phyloP scores from a whole-genome alignment of 768 basidiomycete species.

The Tylopilus rubrobrunneus region DNA sequence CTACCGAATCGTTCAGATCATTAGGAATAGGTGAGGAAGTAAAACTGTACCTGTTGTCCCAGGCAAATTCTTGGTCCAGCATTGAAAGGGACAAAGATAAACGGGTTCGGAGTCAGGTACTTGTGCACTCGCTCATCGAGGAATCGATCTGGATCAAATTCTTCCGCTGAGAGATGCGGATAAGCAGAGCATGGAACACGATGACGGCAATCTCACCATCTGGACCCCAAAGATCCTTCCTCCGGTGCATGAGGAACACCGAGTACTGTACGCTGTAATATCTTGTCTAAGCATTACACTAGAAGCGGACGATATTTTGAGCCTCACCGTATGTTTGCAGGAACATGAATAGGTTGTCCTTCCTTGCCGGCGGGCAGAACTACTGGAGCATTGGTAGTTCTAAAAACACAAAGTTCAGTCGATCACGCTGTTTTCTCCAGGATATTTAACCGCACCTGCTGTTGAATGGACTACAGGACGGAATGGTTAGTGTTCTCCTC shows the following conservation, averaged over 20 bases:
- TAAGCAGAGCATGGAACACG: not conserved
- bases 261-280: slow-evolving; percentile 40
- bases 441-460: slow-evolving; percentile 6
- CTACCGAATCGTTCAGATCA: slow-evolving; percentile 23
- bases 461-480: slow-evolving; percentile 23
- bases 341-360: slow-evolving; percentile 31
- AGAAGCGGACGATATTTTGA: not conserved
- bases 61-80: slow-evolving; percentile 38
- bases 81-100: slow-evolving; percentile 44
- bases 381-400: slow-evolving; percentile 20
- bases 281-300: not conserved
- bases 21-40: no score
- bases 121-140: slow-evolving; percentile 56
- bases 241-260: slow-evolving; percentile 55
- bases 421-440: not conserved
- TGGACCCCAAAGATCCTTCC: slow-evolving; percentile 63
- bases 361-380: slow-evolving; percentile 27
- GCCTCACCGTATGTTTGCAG: slow-evolving; percentile 28
- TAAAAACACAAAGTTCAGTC: slow-evolving; percentile 1
- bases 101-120: slow-evolving; percentile 53
- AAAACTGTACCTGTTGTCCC: slow-evolving; percentile 32
- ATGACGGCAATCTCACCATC: slow-evolving; percentile 40
- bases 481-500: not conserved
- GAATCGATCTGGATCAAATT: slow-evolving; percentile 68
- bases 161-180: slow-evolving; percentile 35